phyloP scores from a whole-genome alignment of 2,329 filamentous ascomycete species.

The Helminthosporium solani region DNA sequence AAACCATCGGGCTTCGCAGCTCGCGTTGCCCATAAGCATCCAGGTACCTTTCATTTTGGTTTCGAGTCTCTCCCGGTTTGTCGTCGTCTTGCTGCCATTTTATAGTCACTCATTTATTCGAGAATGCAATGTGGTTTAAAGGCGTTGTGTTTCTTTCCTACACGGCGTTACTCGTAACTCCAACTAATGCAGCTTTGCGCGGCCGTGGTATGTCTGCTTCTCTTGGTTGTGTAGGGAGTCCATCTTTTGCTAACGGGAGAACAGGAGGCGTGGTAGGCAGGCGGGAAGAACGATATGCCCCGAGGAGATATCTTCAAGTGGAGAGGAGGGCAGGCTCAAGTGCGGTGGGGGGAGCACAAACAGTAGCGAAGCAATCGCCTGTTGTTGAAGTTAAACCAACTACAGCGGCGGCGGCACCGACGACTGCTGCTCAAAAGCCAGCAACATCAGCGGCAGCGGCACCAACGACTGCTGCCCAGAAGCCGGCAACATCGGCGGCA shows the following conservation, averaged over 20 bases:
- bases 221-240: background rate
- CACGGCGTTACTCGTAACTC: constrained; percentile 22
- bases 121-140: constrained; percentile 43
- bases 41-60: constrained; percentile 27
- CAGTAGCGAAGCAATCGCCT: background rate
- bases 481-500: no score
- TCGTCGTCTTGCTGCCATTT: constrained; percentile 22
- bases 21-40: constrained; percentile 23
- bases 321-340: constrained; percentile 1
- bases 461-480: no score
- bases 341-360: background rate
- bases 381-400: background rate
- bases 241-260: background rate
- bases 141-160: constrained; percentile 26
- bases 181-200: constrained; percentile 21
- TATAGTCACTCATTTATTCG: constrained; percentile 30
- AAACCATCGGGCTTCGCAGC: constrained; percentile 26
- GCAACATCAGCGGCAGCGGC: background rate
- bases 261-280: constrained; percentile 6
- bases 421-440: background rate
- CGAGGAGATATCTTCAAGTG: constrained; percentile 1
- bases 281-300: constrained; percentile 1
- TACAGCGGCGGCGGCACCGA: background rate
- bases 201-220: constrained; percentile 15
- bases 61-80: constrained; percentile 25